Percentiles rank a stretch among this genome's conserved stretches.
Evolutionary conservation across 495 filamentous ascomycete species (phyloP).

Genomic region (Evernia prunastri): DNA sequence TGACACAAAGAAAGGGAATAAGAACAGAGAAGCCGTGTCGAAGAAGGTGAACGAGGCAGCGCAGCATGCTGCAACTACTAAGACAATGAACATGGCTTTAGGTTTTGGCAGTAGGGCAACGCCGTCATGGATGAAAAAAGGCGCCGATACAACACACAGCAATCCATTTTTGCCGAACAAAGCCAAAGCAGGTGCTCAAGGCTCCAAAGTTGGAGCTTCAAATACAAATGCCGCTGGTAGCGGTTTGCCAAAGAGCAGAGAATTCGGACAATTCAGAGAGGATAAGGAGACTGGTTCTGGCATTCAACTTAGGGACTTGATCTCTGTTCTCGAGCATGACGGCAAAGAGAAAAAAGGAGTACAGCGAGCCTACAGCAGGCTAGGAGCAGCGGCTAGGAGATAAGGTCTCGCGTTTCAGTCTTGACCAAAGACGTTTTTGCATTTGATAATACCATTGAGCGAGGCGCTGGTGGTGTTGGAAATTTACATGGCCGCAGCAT

Average conservation of each 20-base stretch:
- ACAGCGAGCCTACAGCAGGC: constrained; percentile 22
- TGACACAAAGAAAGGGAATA: constrained; percentile 51
- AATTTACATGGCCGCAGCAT: neutral
- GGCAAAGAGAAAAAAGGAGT: constrained; percentile 29
- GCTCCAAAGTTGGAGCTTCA: constrained; percentile 4
- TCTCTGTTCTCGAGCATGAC: constrained; percentile 47
- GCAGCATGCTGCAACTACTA: constrained; percentile 36
- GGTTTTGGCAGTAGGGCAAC: constrained; percentile 23
- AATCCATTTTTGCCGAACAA: constrained; percentile 21
- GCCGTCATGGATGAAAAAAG: constrained; percentile 26
- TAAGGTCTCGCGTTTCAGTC: neutral
- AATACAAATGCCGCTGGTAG: constrained; percentile 11
- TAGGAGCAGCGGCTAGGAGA: constrained; percentile 8
- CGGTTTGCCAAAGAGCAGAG: constrained; percentile 11
- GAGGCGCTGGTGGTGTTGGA: constrained; percentile 20
- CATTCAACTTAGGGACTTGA: constrained; percentile 45
- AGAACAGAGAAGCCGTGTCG: constrained; percentile 45
- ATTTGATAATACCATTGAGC: constrained; percentile 14
- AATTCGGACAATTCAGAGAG: constrained; percentile 43
- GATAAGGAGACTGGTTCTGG: constrained; percentile 42
- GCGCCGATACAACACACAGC: constrained; percentile 10
- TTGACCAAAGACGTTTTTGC: neutral
- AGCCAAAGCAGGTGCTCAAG: constrained; percentile 14
- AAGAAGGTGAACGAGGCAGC: constrained; percentile 43
- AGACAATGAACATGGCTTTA: constrained; percentile 28